These are phyloP conservation scores for Protea cynaroides DNA, from an alignment of 164 flowering plant genomes.

Conservation along the genomic window DNA sequence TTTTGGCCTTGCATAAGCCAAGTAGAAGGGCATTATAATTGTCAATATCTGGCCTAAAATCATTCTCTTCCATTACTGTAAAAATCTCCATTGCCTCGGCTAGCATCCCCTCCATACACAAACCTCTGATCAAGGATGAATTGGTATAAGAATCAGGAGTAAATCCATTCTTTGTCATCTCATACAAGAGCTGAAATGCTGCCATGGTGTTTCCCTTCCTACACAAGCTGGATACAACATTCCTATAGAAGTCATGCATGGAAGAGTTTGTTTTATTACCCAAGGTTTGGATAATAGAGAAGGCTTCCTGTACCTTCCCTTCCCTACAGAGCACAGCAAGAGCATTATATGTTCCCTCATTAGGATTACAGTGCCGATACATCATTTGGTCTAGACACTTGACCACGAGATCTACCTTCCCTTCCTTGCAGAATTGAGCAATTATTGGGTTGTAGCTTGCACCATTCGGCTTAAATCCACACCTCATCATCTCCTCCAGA, in stretches of 20 bases:
- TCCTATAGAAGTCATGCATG: slow-evolving; percentile 49
- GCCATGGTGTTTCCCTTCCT: slow-evolving; percentile 73
- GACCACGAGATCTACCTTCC: slow-evolving; percentile 49
- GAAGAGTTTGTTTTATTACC: slow-evolving; percentile 45
- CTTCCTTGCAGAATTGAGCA: slow-evolving; percentile 58
- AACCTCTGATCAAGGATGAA: slow-evolving; percentile 74
- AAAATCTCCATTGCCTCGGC: slow-evolving; percentile 63
- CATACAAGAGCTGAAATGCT: slow-evolving; percentile 69
- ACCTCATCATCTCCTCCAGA: slow-evolving; percentile 53
- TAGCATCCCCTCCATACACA: slow-evolving; percentile 81
- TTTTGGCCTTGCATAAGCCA: slow-evolving; percentile 63
- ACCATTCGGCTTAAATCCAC: slow-evolving; percentile 46
- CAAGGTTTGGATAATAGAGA: slow-evolving; percentile 57
- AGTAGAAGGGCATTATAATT: slow-evolving; percentile 72
- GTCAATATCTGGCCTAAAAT: slow-evolving; percentile 44
- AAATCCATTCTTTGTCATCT: slow-evolving; percentile 71
- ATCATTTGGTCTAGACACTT: slow-evolving; percentile 70
- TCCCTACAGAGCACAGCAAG: slow-evolving; percentile 59
- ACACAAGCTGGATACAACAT: slow-evolving; percentile 67
- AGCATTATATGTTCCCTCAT: slow-evolving; percentile 84
- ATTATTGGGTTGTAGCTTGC: slow-evolving; percentile 77
- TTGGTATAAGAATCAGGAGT: slow-evolving; percentile 68
- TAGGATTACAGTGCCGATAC: slow-evolving; percentile 41
- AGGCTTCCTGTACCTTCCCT: slow-evolving; percentile 66
- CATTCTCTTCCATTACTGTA: slow-evolving; percentile 58